phyloP scores from a whole-genome alignment of 352 stramenopile species.

The Pythium dissotocum region DNA sequence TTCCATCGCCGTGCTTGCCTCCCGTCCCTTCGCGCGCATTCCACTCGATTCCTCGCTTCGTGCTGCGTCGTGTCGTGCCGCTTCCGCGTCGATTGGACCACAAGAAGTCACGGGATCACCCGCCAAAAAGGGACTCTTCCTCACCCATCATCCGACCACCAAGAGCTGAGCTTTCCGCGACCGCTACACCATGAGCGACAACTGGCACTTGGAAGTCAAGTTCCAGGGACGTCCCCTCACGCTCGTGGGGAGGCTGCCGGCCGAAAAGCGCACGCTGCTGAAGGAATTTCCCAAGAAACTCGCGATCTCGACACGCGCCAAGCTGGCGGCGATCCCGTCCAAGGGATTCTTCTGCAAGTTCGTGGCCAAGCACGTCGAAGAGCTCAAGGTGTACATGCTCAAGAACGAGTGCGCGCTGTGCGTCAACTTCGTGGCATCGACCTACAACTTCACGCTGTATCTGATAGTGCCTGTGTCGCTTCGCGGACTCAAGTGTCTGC shows the following conservation, averaged over 20 bases:
- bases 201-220: slow-evolving; percentile 85
- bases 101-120: slow-evolving; percentile 5
- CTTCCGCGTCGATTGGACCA: not conserved
- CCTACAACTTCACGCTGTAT: slow-evolving; percentile 87
- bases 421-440: slow-evolving; percentile 77
- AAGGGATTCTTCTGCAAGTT: slow-evolving; percentile 91
- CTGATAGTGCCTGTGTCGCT: slow-evolving; percentile 68
- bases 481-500: slow-evolving; percentile 72
- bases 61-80: slow-evolving; percentile 12
- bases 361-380: slow-evolving; percentile 79
- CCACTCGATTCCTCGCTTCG: slow-evolving; percentile 1
- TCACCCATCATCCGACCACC: slow-evolving; percentile 27
- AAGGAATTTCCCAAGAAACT: slow-evolving; percentile 79
- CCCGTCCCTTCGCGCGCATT: not conserved
- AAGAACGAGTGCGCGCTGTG: slow-evolving; percentile 84
- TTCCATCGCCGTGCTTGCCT: not conserved
- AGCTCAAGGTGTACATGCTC: slow-evolving; percentile 89
- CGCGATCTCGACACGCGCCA: slow-evolving; percentile 73
- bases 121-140: not conserved
- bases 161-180: not conserved
- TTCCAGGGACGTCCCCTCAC: slow-evolving; percentile 76
- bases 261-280: slow-evolving; percentile 78
- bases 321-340: slow-evolving; percentile 76
- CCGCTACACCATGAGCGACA: slow-evolving; percentile 48
- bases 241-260: slow-evolving; percentile 71